Conservation (phyloP, 441 rosid genomes). For the Populus trichocarpa region DNA sequence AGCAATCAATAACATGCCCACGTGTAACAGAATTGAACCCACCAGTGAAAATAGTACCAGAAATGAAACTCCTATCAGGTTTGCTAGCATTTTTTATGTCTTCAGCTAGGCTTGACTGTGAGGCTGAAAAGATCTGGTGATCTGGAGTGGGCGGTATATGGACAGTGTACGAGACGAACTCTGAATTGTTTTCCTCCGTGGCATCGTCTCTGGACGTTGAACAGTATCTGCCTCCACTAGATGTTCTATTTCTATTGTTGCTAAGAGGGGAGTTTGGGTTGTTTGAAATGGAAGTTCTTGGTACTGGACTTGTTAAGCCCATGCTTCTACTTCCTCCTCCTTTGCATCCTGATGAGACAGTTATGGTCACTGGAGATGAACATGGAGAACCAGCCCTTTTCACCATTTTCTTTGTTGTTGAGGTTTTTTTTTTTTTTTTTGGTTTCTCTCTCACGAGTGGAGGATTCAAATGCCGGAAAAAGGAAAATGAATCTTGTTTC, state of each 20-base stretch:
- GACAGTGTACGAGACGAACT: slow-evolving; percentile 61
- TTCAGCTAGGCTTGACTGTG: slow-evolving; percentile 44
- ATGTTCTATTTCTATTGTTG: slow-evolving; percentile 36
- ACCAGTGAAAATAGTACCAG: slow-evolving; percentile 70
- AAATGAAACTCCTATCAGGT: slow-evolving; percentile 43
- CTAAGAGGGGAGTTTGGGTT: slow-evolving; percentile 59
- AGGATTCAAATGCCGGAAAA: not conserved
- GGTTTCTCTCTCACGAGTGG: not conserved
- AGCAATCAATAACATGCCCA: slow-evolving; percentile 62
- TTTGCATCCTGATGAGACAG: slow-evolving; percentile 62
- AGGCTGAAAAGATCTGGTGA: slow-evolving; percentile 52
- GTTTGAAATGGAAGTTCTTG: slow-evolving; percentile 56
- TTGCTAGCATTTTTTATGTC: slow-evolving; percentile 31
- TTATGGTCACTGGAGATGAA: slow-evolving; percentile 70
- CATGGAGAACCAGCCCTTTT: slow-evolving; percentile 45
- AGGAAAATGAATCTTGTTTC: not conserved
- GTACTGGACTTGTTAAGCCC: slow-evolving; percentile 64
- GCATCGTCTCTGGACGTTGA: slow-evolving; percentile 49
- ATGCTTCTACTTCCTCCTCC: slow-evolving; percentile 60
- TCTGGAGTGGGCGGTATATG: slow-evolving; percentile 89
- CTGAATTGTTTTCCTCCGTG: slow-evolving; percentile 39
- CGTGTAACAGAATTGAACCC: slow-evolving; percentile 77
- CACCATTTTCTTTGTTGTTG: slow-evolving; percentile 33
- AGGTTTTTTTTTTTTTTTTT: not conserved
- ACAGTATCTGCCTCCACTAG: slow-evolving; percentile 60